These are phyloP conservation scores for Coccomyxa subellipsoidea DNA, from an alignment of 163 green algal genomes.

Conservation along the genomic window DNA sequence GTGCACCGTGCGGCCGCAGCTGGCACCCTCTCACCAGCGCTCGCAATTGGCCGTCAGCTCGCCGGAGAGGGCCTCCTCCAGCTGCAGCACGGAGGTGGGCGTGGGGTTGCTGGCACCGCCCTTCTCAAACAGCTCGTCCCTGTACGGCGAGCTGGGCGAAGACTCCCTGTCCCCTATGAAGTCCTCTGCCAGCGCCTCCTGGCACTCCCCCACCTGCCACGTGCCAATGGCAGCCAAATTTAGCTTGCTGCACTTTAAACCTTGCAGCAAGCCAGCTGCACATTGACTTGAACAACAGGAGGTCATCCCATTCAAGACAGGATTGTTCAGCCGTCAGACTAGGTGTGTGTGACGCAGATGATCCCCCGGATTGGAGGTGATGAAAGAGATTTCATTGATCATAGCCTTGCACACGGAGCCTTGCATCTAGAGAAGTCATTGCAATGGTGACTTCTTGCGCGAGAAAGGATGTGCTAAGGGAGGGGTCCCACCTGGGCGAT, in stretches of 20 bases:
- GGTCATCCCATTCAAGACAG: too few relatives aligned
- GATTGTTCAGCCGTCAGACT: too few relatives aligned
- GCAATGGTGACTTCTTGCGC: too few relatives aligned
- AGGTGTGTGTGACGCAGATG: too few relatives aligned
- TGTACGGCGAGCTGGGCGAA: neutral
- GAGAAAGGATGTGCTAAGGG: neutral
- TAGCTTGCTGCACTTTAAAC: neutral
- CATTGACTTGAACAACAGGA: too few relatives aligned
- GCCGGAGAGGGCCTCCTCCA: neutral
- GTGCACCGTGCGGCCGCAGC: too few relatives aligned
- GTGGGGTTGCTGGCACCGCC: neutral
- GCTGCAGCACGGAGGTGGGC: slow-evolving; percentile 2
- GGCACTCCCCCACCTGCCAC: neutral
- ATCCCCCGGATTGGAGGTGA: too few relatives aligned
- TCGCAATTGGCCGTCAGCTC: neutral
- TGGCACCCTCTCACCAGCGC: neutral
- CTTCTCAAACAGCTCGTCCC: neutral
- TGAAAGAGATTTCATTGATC: too few relatives aligned
- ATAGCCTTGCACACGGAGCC: too few relatives aligned
- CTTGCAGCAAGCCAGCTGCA: too few relatives aligned
- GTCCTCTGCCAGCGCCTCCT: neutral
- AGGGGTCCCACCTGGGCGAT: neutral
- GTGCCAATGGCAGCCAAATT: neutral
- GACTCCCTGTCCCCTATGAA: neutral
- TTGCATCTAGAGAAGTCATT: too few relatives aligned